Evolutionary conservation across 352 stramenopile genomes (phyloP).

Genomic region (Aphanomyces stellatus): DNA sequence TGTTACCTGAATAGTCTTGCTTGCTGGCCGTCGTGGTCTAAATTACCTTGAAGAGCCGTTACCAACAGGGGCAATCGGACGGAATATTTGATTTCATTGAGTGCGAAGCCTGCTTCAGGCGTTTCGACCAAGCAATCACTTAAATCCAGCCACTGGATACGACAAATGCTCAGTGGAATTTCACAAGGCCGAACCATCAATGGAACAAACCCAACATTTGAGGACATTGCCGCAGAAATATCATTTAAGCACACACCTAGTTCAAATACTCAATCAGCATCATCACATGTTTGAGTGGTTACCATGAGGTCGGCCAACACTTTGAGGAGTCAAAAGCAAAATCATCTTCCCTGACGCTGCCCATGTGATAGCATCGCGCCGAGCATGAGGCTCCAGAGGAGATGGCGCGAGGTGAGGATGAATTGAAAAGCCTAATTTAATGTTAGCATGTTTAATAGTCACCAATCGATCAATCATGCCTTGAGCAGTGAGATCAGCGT

Average conservation of each 20-base stretch:
- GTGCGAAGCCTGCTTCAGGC: slow-evolving; percentile 12
- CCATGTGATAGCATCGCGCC: slow-evolving; percentile 45
- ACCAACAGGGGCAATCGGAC: slow-evolving; percentile 43
- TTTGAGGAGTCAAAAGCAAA: slow-evolving; percentile 58
- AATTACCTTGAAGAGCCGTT: slow-evolving; percentile 41
- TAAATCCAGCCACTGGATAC: slow-evolving; percentile 76
- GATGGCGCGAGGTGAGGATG: slow-evolving; percentile 8
- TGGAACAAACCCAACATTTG: slow-evolving; percentile 56
- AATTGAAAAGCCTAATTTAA: slow-evolving; percentile 16
- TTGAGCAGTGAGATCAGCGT: slow-evolving; percentile 13
- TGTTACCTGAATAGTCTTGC: slow-evolving; percentile 37
- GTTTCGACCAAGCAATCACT: slow-evolving; percentile 54
- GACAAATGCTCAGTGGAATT: slow-evolving; percentile 72
- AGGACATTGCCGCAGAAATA: slow-evolving; percentile 59
- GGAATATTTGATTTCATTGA: slow-evolving; percentile 51
- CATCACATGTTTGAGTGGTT: not conserved
- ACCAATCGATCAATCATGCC: not conserved
- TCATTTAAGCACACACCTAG: slow-evolving; percentile 55
- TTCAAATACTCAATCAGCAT: not conserved
- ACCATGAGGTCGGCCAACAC: slow-evolving; percentile 46
- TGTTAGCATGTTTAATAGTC: too few relatives aligned
- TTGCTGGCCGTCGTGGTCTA: slow-evolving; percentile 69
- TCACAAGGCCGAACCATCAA: slow-evolving; percentile 63
- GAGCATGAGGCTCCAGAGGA: slow-evolving; percentile 2
- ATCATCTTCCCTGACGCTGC: slow-evolving; percentile 52